Percentiles rank a stretch among this genome's conserved stretches.
phyloP scores from a whole-genome alignment of 192 early-diverging fungal genomes.

The Chytriomyces sp. region DNA sequence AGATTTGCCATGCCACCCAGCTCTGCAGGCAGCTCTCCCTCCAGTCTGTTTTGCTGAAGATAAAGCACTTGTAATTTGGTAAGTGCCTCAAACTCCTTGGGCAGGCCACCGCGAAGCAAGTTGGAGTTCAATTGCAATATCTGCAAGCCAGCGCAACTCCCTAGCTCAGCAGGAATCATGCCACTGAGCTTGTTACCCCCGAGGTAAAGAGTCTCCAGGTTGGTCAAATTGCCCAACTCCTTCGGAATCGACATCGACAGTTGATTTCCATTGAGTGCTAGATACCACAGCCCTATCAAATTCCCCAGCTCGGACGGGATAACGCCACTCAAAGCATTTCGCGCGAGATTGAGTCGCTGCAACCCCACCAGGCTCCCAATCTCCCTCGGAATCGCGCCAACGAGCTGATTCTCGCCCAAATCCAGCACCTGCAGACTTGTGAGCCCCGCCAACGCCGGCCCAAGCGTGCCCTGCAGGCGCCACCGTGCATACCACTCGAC shows the following conservation, averaged over 20 bases:
- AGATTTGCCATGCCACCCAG: background rate
- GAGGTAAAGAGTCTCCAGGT: background rate
- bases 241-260: background rate
- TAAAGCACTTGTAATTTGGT: background rate
- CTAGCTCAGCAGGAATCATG: background rate
- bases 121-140: background rate
- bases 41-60: background rate
- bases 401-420: background rate
- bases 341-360: background rate
- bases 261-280: background rate
- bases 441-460: background rate
- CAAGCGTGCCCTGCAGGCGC: background rate
- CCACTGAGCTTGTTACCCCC: background rate
- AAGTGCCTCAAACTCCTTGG: background rate
- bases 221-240: background rate
- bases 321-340: background rate
- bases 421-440: background rate
- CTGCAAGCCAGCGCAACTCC: background rate
- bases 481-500: background rate
- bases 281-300: background rate
- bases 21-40: background rate
- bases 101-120: background rate
- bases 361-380: background rate
- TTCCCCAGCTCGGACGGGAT: background rate
- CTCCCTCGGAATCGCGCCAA: background rate